phyloP scores from a whole-genome alignment of 495 filamentous ascomycete genomes.

The Neurospora africana region DNA sequence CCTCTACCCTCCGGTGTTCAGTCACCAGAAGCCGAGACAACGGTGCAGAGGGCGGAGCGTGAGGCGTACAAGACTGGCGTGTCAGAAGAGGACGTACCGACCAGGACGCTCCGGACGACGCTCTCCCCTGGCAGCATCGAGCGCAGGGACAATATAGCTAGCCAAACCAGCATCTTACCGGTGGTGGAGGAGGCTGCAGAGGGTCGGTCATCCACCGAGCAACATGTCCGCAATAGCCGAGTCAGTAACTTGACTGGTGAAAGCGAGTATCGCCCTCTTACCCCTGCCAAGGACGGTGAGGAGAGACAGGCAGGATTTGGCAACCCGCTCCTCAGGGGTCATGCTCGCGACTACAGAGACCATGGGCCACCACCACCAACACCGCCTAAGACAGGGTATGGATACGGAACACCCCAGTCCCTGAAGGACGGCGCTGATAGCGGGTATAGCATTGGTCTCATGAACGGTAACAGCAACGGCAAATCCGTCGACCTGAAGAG shows the following conservation, averaged over 20 bases:
- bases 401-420: slow-evolving; percentile 11
- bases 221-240: slow-evolving; percentile 27
- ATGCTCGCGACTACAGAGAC: slow-evolving; percentile 25
- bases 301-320: slow-evolving; percentile 35
- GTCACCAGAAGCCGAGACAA: slow-evolving; percentile 28
- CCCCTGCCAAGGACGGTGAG: slow-evolving; percentile 27
- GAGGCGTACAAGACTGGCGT: slow-evolving; percentile 28
- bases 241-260: slow-evolving; percentile 26
- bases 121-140: slow-evolving; percentile 35
- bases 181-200: slow-evolving; percentile 89
- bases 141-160: slow-evolving; percentile 42
- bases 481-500: slow-evolving; percentile 12
- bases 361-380: slow-evolving; percentile 28
- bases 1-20: slow-evolving; percentile 39
- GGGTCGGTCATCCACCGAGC: slow-evolving; percentile 55
- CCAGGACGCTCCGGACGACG: slow-evolving; percentile 38
- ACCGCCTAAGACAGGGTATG: slow-evolving; percentile 31
- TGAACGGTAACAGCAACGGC: not conserved
- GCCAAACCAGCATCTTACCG: slow-evolving; percentile 62
- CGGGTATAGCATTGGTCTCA: slow-evolving; percentile 20
- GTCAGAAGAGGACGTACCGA: slow-evolving; percentile 39
- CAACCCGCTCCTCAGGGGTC: slow-evolving; percentile 26
- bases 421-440: slow-evolving; percentile 32
- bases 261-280: slow-evolving; percentile 34
- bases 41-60: slow-evolving; percentile 22